Conservation (phyloP, 78 protist species). For the Polysphondylium violaceum region DNA sequence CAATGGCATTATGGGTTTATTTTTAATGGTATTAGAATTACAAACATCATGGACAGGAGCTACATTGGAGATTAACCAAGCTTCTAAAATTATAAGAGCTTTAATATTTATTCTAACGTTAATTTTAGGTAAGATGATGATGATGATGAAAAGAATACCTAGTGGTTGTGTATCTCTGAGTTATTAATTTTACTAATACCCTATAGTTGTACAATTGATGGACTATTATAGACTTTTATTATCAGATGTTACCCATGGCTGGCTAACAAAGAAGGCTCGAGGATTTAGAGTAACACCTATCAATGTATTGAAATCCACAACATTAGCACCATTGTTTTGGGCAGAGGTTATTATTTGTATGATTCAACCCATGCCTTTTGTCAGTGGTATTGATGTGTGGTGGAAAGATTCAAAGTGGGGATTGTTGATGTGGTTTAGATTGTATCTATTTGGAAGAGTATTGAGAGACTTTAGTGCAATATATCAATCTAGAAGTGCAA, state of each 20-base stretch:
- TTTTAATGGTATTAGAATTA: constrained; percentile 44
- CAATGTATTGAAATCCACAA: constrained; percentile 58
- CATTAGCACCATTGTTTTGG: constrained; percentile 63
- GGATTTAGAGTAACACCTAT: constrained; percentile 73
- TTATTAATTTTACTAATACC: background rate
- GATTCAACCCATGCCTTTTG: constrained; percentile 54
- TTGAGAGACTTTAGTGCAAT: constrained; percentile 56
- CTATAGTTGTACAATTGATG: constrained; percentile 36
- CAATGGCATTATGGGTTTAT: constrained; percentile 56
- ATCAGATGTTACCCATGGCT: constrained; percentile 68
- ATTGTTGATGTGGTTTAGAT: constrained; percentile 64
- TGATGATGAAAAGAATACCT: too few relatives aligned
- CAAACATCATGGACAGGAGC: constrained; percentile 47
- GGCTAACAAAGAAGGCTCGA: constrained; percentile 79
- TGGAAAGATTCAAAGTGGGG: constrained; percentile 79
- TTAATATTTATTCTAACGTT: constrained; percentile 13
- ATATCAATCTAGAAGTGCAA: constrained; percentile 13
- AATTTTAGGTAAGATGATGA: constrained; percentile 15
- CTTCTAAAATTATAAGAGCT: constrained; percentile 24
- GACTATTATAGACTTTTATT: constrained; percentile 58
- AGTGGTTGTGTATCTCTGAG: too few relatives aligned
- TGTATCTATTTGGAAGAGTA: constrained; percentile 44
- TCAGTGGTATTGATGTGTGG: background rate
- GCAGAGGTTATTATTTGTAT: constrained; percentile 24
- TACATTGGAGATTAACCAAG: background rate